Percentiles rank a stretch among this genome's conserved stretches.
These are phyloP conservation scores for Tanacetum coccineum DNA, from an alignment of 129 eudicot species.

Conservation along the genomic window DNA sequence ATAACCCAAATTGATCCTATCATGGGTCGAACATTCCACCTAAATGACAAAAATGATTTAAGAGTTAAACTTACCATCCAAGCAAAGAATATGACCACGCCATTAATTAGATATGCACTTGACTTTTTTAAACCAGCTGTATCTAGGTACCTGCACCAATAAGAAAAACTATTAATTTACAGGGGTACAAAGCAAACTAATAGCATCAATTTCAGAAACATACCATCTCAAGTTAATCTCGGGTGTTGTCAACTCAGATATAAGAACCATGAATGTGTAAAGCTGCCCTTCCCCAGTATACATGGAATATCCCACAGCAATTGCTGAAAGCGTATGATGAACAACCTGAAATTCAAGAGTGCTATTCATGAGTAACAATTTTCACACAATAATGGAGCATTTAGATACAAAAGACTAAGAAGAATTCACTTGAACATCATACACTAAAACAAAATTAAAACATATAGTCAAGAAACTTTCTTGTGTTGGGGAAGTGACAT, in stretches of 20 bases:
- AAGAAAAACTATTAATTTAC: constrained; percentile 1
- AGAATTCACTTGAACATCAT: neutral
- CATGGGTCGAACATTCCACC: no score
- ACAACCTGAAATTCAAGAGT: constrained; percentile 53
- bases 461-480: neutral
- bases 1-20: no score
- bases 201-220: neutral
- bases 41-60: no score
- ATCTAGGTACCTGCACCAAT: constrained; percentile 72
- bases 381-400: neutral
- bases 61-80: constrained; percentile 69
- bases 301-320: constrained; percentile 71
- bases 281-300: constrained; percentile 83
- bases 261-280: constrained; percentile 74
- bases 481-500: neutral
- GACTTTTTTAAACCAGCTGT: constrained; percentile 81
- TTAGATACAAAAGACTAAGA: neutral
- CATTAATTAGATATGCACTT: constrained; percentile 62
- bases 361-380: neutral
- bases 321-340: constrained; percentile 79
- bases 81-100: constrained; percentile 61
- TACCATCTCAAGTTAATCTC: constrained; percentile 92
- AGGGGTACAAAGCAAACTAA: neutral
- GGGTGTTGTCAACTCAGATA: constrained; percentile 90
- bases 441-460: neutral